Conservation (phyloP, 2,329 filamentous ascomycete species). For the Fusarium azukiicola region DNA sequence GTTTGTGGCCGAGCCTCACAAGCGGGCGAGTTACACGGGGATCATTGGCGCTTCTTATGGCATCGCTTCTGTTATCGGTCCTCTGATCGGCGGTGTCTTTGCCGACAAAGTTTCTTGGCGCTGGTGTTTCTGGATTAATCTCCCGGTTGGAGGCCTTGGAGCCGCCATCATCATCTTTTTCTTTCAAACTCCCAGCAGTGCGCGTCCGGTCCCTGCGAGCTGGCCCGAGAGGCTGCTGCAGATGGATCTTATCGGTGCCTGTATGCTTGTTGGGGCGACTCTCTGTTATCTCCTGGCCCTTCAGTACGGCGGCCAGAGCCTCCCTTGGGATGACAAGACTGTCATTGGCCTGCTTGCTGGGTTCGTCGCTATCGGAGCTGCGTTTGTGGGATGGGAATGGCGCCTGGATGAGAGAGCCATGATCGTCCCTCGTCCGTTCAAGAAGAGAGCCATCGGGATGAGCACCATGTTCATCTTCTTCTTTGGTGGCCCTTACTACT, state of each 20-base stretch:
- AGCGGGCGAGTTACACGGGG: conserved; percentile 61
- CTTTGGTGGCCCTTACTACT: conserved; percentile 67
- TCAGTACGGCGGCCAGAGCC: conserved; percentile 69
- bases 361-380: conserved; percentile 57
- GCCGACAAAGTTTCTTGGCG: conserved; percentile 63
- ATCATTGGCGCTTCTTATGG: conserved; percentile 63
- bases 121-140: conserved; percentile 66
- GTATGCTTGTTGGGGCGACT: conserved; percentile 68
- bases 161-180: conserved; percentile 63
- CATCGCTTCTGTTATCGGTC: conserved; percentile 61
- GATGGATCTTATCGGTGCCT: conserved; percentile 70
- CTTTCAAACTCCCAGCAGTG: conserved; percentile 66
- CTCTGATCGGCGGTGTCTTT: conserved; percentile 62
- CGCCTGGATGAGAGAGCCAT: conserved; percentile 70
- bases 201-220: conserved; percentile 54
- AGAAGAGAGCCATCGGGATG: conserved; percentile 62
- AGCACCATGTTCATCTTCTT: conserved; percentile 66
- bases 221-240: conserved; percentile 70
- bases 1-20: conserved; percentile 62
- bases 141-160: conserved; percentile 62
- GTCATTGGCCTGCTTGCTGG: conserved; percentile 69
- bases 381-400: conserved; percentile 64
- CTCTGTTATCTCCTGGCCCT: conserved; percentile 69
- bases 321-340: conserved; percentile 65
- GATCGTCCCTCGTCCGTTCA: conserved; percentile 64